Evolutionary conservation across 2,329 filamentous ascomycete genomes (phyloP).

Genomic region (Diplodia corticola): DNA sequence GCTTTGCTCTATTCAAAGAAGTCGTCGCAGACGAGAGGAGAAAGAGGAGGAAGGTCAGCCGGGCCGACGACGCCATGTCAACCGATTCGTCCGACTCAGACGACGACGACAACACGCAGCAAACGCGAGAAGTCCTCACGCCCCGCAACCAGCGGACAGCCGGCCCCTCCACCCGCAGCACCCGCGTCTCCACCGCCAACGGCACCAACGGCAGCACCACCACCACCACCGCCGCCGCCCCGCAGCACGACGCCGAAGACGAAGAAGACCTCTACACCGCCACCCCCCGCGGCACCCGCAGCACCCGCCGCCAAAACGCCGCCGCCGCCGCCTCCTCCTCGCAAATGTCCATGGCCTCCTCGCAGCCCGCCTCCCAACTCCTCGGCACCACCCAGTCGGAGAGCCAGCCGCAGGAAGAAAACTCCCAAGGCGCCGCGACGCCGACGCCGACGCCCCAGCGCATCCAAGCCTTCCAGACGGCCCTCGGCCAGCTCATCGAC

Average conservation of each 20-base stretch:
- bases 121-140: conserved; percentile 23
- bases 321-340: conserved; percentile 41
- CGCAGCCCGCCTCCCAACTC: conserved; percentile 72
- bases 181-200: conserved; percentile 31
- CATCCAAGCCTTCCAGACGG: conserved; percentile 72
- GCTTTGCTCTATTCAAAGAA: conserved; percentile 97
- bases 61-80: conserved; percentile 55
- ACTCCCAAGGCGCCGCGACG: conserved; percentile 30
- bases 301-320: conserved; percentile 38
- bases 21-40: conserved; percentile 75
- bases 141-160: conserved; percentile 41
- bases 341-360: conserved; percentile 75
- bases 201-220: conserved; percentile 34
- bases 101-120: conserved; percentile 59
- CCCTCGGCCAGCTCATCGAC: conserved; percentile 80
- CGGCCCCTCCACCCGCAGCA: conserved; percentile 38
- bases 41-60: conserved; percentile 77
- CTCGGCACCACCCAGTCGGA: conserved; percentile 38
- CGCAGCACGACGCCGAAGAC: conserved; percentile 53
- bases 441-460: conserved; percentile 53
- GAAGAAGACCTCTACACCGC: conserved; percentile 57
- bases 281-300: conserved; percentile 48
- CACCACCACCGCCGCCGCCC: conserved; percentile 38
- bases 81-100: conserved; percentile 61
- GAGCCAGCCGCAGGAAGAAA: conserved; percentile 12